Conservation (phyloP, 345 rosid genomes). For the Aquilaria yunnanensis region DNA sequence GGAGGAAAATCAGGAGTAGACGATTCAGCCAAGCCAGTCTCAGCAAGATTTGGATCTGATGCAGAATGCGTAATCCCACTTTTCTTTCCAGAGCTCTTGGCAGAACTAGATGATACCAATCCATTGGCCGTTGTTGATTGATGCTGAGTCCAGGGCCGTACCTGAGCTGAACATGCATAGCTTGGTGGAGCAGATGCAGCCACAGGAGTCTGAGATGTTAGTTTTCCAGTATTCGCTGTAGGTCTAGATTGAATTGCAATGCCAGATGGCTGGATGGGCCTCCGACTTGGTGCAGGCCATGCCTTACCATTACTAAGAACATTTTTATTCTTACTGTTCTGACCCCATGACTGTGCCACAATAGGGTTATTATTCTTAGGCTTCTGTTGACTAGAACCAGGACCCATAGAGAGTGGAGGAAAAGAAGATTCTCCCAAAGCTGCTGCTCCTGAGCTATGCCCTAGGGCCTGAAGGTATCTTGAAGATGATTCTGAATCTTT, state of each 20-base stretch:
- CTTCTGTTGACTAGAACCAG: conserved; percentile 38
- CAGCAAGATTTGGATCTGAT: conserved; percentile 68
- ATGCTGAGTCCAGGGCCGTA: conserved; percentile 20
- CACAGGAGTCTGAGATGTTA: conserved; percentile 19
- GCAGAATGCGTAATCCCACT: conserved; percentile 53
- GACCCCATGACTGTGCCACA: conserved; percentile 61
- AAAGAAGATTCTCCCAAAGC: conserved; percentile 72
- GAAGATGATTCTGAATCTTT: conserved; percentile 50
- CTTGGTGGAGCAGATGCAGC: conserved; percentile 23
- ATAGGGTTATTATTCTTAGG: conserved; percentile 47
- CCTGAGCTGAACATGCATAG: conserved; percentile 38
- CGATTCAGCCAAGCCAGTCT: conserved; percentile 25
- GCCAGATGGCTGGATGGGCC: conserved; percentile 24
- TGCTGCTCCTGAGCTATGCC: conserved; percentile 45
- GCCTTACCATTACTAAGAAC: conserved; percentile 38
- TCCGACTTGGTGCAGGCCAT: conserved; percentile 52
- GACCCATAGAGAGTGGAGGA: conserved; percentile 64
- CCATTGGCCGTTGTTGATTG: conserved; percentile 20
- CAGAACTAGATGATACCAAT: conserved; percentile 21
- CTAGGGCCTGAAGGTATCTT: conserved; percentile 84
- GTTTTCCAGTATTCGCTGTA: conserved; percentile 17
- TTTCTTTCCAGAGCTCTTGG: conserved; percentile 27
- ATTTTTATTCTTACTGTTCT: conserved; percentile 29
- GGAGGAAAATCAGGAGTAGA: conserved; percentile 69
- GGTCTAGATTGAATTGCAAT: conserved; percentile 24